phyloP scores from a whole-genome alignment of 805 yeast species.

The Candida awuae region DNA sequence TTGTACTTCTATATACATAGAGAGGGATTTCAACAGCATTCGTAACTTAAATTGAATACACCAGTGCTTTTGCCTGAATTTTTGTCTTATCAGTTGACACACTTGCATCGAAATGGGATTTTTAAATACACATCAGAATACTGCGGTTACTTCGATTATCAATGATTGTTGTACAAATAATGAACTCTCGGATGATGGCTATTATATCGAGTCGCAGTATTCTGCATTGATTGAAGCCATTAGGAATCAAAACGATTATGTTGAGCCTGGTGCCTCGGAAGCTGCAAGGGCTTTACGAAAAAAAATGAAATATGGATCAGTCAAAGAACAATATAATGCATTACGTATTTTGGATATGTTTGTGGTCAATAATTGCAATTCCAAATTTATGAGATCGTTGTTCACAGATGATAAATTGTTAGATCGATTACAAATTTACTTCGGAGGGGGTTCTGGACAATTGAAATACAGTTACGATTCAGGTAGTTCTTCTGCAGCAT shows the following conservation, averaged over 20 bases:
- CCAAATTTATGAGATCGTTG: constrained; percentile 33
- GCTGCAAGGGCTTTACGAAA: constrained; percentile 90
- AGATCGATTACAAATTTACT: constrained; percentile 50
- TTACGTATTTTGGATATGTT: constrained; percentile 48
- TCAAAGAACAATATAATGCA: constrained; percentile 58
- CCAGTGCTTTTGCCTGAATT: not conserved
- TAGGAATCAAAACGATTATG: constrained; percentile 24
- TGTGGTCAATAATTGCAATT: constrained; percentile 46
- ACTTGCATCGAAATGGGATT: constrained; percentile 38
- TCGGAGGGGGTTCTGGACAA: constrained; percentile 25
- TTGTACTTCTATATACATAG: no score
- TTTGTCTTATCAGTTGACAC: not conserved
- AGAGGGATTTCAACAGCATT: no score
- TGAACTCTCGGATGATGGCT: constrained; percentile 36
- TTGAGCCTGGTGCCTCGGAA: constrained; percentile 47
- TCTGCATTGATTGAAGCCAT: constrained; percentile 53
- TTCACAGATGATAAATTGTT: constrained; percentile 63
- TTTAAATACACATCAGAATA: constrained; percentile 52
- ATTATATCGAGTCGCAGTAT: constrained; percentile 35
- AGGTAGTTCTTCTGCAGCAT: not conserved
- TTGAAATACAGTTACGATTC: not conserved
- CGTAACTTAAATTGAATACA: no score
- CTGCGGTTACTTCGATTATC: constrained; percentile 61
- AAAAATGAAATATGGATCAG: constrained; percentile 76
- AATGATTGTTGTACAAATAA: constrained; percentile 40